phyloP scores from a whole-genome alignment of 2,329 filamentous ascomycete genomes.

The Colletotrichum lindemuthianum region DNA sequence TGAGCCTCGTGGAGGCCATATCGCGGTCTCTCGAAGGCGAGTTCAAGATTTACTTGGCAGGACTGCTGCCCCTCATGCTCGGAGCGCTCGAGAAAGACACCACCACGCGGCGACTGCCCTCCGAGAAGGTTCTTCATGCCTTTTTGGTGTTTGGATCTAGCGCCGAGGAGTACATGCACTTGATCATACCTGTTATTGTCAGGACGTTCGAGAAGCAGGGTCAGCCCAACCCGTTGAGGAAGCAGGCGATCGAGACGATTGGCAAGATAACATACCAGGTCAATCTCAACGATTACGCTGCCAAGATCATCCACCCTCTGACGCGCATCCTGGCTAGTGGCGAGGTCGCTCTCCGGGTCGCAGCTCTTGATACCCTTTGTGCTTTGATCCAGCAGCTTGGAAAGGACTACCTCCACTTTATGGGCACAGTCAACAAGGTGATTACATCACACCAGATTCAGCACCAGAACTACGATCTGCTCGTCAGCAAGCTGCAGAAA shows the following conservation, averaged over 20 bases:
- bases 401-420: slow-evolving; percentile 94
- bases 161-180: slow-evolving; percentile 98
- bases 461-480: slow-evolving; percentile 90
- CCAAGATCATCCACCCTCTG: slow-evolving; percentile 94
- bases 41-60: slow-evolving; percentile 95
- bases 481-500: slow-evolving; percentile 92
- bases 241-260: slow-evolving; percentile 92
- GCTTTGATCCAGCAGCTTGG: slow-evolving; percentile 96
- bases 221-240: slow-evolving; percentile 82
- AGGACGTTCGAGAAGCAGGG: slow-evolving; percentile 91
- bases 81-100: slow-evolving; percentile 89
- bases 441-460: slow-evolving; percentile 82
- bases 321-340: slow-evolving; percentile 80
- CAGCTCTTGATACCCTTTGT: slow-evolving; percentile 92
- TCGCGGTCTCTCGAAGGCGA: slow-evolving; percentile 94
- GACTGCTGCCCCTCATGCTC: slow-evolving; percentile 91
- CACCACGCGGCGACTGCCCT: slow-evolving; percentile 79
- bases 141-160: slow-evolving; percentile 96
- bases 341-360: slow-evolving; percentile 78
- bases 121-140: slow-evolving; percentile 90
- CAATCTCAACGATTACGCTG: slow-evolving; percentile 96
- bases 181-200: slow-evolving; percentile 96
- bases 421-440: slow-evolving; percentile 90
- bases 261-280: slow-evolving; percentile 95
- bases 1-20: slow-evolving; percentile 93